Percentiles rank a stretch among this genome's conserved stretches.
These are phyloP conservation scores for Moricandia moricandioides DNA, from an alignment of 345 rosid genomes.

Conservation along the genomic window DNA sequence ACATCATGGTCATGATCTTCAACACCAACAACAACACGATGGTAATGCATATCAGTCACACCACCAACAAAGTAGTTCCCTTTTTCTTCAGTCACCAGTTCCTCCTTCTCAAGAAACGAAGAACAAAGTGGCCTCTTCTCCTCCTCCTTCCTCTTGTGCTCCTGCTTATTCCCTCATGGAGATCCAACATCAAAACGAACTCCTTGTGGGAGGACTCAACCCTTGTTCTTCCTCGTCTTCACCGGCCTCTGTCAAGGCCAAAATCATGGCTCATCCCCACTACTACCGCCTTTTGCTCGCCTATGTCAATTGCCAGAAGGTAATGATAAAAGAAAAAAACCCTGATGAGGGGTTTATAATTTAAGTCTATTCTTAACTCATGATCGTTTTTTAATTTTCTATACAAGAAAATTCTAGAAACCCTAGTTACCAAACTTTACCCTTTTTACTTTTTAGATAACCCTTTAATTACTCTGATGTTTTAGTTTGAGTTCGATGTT, in stretches of 20 bases:
- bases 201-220: constrained; percentile 14
- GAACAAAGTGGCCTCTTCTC: constrained; percentile 35
- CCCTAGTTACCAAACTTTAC: constrained; percentile 22
- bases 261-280: constrained; percentile 98
- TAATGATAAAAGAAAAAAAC: constrained; percentile 16
- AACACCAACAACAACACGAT: constrained; percentile 37
- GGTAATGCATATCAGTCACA: constrained; percentile 40
- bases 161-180: constrained; percentile 69
- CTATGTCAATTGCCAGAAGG: constrained; percentile 95
- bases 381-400: background rate
- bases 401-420: constrained; percentile 21
- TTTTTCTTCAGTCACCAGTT: constrained; percentile 36
- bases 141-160: constrained; percentile 37
- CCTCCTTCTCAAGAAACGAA: constrained; percentile 37
- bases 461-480: constrained; percentile 22
- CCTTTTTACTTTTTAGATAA: constrained; percentile 7
- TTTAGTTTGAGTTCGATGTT: constrained; percentile 31
- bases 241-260: constrained; percentile 60
- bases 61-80: constrained; percentile 34
- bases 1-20: constrained; percentile 37
- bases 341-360: no score
- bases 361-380: background rate
- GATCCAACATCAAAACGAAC: constrained; percentile 35
- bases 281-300: constrained; percentile 90
- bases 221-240: constrained; percentile 2